Evolutionary conservation across 2,329 filamentous ascomycete genomes (phyloP).

Genomic region (Epichloe typhina): DNA sequence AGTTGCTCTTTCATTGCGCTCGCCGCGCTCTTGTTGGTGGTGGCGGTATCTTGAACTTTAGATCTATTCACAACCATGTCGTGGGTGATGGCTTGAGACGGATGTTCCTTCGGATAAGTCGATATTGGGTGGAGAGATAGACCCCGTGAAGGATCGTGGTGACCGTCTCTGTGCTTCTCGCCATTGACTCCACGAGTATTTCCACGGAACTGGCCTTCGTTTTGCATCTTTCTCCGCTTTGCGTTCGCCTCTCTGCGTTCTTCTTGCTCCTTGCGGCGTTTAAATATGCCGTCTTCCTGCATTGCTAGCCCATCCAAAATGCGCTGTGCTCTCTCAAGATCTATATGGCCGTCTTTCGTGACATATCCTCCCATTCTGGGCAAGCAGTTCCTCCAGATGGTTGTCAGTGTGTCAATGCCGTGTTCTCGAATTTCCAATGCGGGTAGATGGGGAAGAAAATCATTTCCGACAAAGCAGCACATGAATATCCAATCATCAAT

Average conservation of each 20-base stretch:
- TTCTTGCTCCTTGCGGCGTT: conserved; percentile 71
- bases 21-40: conserved; percentile 88
- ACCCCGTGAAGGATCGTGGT: conserved; percentile 21
- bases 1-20: conserved; percentile 75
- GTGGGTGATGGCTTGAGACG: conserved; percentile 55
- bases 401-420: conserved; percentile 87
- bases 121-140: conserved; percentile 25
- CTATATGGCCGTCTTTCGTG: conserved; percentile 86
- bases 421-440: conserved; percentile 95
- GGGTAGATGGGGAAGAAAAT: conserved; percentile 95
- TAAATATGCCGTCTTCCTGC: conserved; percentile 90
- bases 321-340: conserved; percentile 72
- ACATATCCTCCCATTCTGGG: conserved; percentile 89
- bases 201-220: conserved; percentile 28
- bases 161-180: conserved; percentile 16
- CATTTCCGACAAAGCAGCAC: conserved; percentile 98
- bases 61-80: conserved; percentile 75
- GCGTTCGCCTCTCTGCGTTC: conserved; percentile 69
- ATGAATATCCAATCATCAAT: conserved; percentile 98
- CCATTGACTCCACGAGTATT: not conserved
- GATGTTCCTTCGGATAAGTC: conserved; percentile 37
- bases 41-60: conserved; percentile 52
- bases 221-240: conserved; percentile 64
- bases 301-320: conserved; percentile 82
- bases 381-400: conserved; percentile 93